Percentiles rank a stretch among this genome's conserved stretches.
These are phyloP conservation scores for Amaranthus hypochondriacus DNA, from an alignment of 148 eudicot genomes.

Conservation along the genomic window DNA sequence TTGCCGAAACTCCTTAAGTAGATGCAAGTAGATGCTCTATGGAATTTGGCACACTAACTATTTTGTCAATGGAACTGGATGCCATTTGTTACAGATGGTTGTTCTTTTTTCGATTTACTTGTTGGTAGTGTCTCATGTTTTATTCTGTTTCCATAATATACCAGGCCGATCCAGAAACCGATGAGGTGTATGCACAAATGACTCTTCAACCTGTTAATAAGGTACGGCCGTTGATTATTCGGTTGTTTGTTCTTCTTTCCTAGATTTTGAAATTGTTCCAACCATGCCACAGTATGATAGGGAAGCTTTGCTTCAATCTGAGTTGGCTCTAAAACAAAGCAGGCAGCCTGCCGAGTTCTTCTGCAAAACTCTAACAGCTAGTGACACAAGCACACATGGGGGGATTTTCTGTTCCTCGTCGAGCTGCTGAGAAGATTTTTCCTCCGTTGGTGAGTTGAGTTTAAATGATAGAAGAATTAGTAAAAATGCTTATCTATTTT, in stretches of 20 bases:
- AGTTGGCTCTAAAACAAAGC: constrained; percentile 86
- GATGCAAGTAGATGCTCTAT: background rate
- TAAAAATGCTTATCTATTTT: background rate
- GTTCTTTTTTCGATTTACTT: background rate
- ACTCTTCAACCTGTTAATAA: constrained; percentile 95
- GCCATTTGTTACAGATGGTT: background rate
- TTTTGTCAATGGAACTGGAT: too few relatives aligned
- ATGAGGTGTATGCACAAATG: constrained; percentile 99
- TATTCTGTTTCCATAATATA: constrained; percentile 1
- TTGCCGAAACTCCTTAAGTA: background rate
- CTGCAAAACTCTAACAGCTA: constrained; percentile 98
- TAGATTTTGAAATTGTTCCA: constrained; percentile 7
- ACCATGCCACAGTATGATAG: constrained; percentile 64
- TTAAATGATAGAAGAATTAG: background rate
- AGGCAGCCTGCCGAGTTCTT: constrained; percentile 92
- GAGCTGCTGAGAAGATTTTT: constrained; percentile 97
- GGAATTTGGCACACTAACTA: too few relatives aligned
- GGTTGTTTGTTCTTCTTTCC: background rate
- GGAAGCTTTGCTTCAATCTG: constrained; percentile 88
- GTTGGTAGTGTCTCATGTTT: background rate
- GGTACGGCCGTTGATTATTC: constrained; percentile 33
- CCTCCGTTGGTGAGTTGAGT: constrained; percentile 71
- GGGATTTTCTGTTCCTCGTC: constrained; percentile 95
- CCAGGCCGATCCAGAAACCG: constrained; percentile 98
- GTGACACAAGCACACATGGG: constrained; percentile 99